Base-by-base conservation (phyloP, 805 yeast genomes). In the Candida nemodendra region DNA sequence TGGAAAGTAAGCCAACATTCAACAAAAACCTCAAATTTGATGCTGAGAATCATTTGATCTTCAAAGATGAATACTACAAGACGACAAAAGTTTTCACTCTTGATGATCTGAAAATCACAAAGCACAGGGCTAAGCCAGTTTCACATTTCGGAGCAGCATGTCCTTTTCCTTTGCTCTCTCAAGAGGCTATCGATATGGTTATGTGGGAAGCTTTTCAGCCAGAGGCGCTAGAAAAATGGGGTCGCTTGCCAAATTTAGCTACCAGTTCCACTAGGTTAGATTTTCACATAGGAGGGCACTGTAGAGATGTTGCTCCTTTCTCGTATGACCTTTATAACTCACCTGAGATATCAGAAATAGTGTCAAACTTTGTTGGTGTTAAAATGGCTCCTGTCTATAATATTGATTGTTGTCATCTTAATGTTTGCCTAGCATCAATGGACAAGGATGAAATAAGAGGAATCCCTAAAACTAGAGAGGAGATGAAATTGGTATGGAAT, bases 91-190 rank as follows among this genome's bases (percentile, higher is more conserved):
- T 54, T 31, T 48, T 61, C 18, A 64, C 69, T 2, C 48, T 64
- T 44, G 50, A 44, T 17, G 68, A 62, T 11, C 53, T 64, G 40
- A 52, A 56, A 4, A 61, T 64, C 33, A 41, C 45, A 24, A 56
- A 55, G 41, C 48, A 55, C 9, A 59, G 52, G 31, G 46, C 46
- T 11, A 36, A 48, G 9, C 51, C 59, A 15, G 38, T 61, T 16
- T 47, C 56, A 12, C 56, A 62, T 13, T 47, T 61, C 33, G 69
- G 41, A 12, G 79, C 74, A 16, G 64, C 71, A 29, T 76, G 68
- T 37, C 78, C 81, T 2, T 76, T 76, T 54, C 78, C 78, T 4
- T 54, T 76, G 25, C 73, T 76, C 56, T 71, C 79, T 2, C 69
- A 71, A 26, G 81, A 76, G 46, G 80, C 81, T 1, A 57, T 74